These are phyloP conservation scores for Colletotrichum cuscutae DNA, from an alignment of 2,329 filamentous ascomycete species.

Conservation along the genomic window DNA sequence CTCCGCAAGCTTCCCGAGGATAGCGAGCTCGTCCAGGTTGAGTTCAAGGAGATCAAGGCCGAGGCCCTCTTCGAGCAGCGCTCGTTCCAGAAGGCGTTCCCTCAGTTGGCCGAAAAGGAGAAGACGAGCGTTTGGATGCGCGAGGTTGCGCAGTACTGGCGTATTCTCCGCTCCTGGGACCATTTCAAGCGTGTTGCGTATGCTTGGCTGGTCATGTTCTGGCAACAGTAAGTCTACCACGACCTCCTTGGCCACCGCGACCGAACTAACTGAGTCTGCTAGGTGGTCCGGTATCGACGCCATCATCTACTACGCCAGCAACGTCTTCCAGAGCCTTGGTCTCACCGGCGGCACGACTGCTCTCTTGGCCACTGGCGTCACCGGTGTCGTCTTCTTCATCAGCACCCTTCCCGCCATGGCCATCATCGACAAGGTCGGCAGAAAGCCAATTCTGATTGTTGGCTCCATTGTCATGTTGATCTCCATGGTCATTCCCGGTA, in stretches of 20 bases:
- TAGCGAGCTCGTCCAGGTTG: constrained; percentile 67
- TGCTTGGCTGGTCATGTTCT: constrained; percentile 58
- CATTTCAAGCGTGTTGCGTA: constrained; percentile 59
- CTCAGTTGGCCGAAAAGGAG: constrained; percentile 51
- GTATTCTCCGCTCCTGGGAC: constrained; percentile 57
- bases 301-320: constrained; percentile 60
- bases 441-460: constrained; percentile 50
- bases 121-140: constrained; percentile 52
- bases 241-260: not conserved
- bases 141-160: constrained; percentile 61
- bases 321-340: constrained; percentile 73
- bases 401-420: constrained; percentile 45
- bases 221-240: constrained; percentile 53
- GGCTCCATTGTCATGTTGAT: constrained; percentile 51
- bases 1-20: constrained; percentile 70
- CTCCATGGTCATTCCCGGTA: constrained; percentile 51
- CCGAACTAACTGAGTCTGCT: not conserved
- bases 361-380: constrained; percentile 71
- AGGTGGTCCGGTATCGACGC: constrained; percentile 42
- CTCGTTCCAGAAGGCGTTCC: constrained; percentile 55
- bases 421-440: constrained; percentile 53
- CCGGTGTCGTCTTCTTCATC: constrained; percentile 63
- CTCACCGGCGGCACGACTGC: constrained; percentile 67
- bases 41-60: constrained; percentile 55
- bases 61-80: constrained; percentile 54